Evolutionary conservation across 139 green algal species (phyloP), one percentile per base, ranked within the genome.

Genomic region (Eudorina sp.): DNA sequence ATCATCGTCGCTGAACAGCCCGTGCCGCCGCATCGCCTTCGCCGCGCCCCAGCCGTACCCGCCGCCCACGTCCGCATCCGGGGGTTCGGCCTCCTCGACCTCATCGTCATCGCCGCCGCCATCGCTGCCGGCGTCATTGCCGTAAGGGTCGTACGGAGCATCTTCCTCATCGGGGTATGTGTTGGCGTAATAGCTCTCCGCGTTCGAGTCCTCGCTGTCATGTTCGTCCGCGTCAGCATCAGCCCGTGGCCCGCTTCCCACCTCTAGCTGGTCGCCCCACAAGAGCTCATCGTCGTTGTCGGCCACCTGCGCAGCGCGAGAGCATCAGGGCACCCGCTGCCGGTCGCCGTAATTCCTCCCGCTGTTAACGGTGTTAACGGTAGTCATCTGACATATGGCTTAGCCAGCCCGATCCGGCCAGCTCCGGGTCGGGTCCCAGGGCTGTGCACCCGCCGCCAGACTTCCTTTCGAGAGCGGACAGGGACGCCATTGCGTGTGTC

Each of bases 181-280:
- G 80, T 92, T 92, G 40, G 89, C 89, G 70, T 89, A 92, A 73
- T 88, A 92, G 58, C 60, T 85, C 81, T 92, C 89, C 19, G 89
- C 89, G 80, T 92, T 92, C 0, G 85, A 90, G 85, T 92, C 89
- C 68, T 92, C 89, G 45, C 84, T 90, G 89, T 92, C 89, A 38
- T 92, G 89, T 23, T 90, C 83, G 53, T 69, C 51, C 5, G 23
- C 16, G 29, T 7, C 38, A 36, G 58, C n/a, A n/a, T n/a, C 41
- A 0, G 40, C 34, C 14, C 51, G 36, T 29, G n/a, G 34, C 70
- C 38, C 53, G 27, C 43, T 43, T 45, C 78, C 84, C 1, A 21
- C 55, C 38, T 78, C 73, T 45, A 74, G 41, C 46, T 85, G 31
- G 1, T 62, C 73, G 0, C n/a, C 53, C 84, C 60, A 85, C 14